phyloP scores from a whole-genome alignment of 345 rosid species.

The Nephelium lappaceum region DNA sequence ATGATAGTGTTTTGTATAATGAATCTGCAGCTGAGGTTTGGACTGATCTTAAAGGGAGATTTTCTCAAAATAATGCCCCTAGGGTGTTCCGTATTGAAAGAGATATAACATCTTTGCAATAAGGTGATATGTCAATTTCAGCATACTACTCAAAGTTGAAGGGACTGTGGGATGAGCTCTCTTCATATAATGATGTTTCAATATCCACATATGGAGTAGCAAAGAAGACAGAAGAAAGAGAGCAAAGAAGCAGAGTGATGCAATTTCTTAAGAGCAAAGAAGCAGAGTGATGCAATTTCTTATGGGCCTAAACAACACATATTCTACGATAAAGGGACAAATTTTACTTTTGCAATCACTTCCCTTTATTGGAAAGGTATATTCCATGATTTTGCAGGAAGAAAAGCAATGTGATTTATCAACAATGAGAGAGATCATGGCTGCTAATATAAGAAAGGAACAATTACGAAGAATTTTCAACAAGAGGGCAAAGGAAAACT shows the following conservation, averaged over 20 bases:
- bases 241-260: constrained; percentile 8
- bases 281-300: constrained; percentile 15
- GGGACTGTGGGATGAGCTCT: not conserved
- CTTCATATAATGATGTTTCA: not conserved
- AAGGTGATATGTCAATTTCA: not conserved
- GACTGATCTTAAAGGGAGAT: not conserved
- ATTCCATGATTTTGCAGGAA: not conserved
- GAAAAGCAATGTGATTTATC: not conserved
- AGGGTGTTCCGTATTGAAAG: not conserved
- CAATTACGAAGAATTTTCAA: too few species aligned
- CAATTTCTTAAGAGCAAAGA: constrained; percentile 12
- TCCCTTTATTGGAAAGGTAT: not conserved
- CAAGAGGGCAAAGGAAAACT: not conserved
- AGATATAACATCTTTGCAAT: not conserved
- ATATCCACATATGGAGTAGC: not conserved
- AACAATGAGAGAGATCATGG: not conserved
- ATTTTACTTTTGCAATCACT: not conserved
- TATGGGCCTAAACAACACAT: constrained; percentile 10
- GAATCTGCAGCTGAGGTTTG: not conserved
- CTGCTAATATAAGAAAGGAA: too few species aligned
- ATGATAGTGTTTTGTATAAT: not conserved
- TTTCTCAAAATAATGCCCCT: not conserved
- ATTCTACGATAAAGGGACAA: not conserved
- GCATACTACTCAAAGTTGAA: constrained; percentile 17
- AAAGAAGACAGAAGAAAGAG: not conserved